Evolutionary conservation across 192 early-diverging fungal species (phyloP).

Genomic region (Geosiphon pyriformis): DNA sequence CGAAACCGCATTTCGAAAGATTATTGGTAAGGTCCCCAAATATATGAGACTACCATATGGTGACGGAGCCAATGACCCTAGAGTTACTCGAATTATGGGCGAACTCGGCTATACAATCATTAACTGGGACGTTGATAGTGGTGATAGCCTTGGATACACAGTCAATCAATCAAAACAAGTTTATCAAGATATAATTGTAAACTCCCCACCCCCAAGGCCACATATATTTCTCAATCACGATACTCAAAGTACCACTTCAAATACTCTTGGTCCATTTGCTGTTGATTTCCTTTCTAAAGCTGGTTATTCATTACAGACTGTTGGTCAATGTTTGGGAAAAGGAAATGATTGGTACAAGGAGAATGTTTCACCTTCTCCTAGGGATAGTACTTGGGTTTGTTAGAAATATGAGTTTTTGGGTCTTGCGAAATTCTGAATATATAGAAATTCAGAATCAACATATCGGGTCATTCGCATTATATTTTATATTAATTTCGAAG

Average conservation of each 20-base stretch:
- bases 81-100: background rate
- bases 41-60: background rate
- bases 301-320: background rate
- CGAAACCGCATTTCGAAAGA: constrained; percentile 34
- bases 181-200: background rate
- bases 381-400: constrained; percentile 4
- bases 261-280: background rate
- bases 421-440: too few relatives aligned
- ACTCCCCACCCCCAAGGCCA: background rate
- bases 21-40: background rate
- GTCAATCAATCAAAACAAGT: background rate
- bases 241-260: background rate
- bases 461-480: too few relatives aligned
- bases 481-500: too few relatives aligned
- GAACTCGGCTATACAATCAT: background rate
- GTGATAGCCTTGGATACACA: background rate
- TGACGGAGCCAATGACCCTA: background rate
- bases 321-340: constrained; percentile 1
- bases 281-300: background rate
- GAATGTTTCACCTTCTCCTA: background rate
- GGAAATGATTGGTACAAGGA: constrained; percentile 10
- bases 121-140: background rate
- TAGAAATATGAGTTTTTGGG: too few relatives aligned
- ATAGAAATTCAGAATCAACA: too few relatives aligned
- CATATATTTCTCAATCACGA: constrained; percentile 12